A percentile compares a stretch with the other conserved stretches of the same genome.
Conservation (phyloP, 768 basidiomycete species). For the Hypsizygus marmoreus region DNA sequence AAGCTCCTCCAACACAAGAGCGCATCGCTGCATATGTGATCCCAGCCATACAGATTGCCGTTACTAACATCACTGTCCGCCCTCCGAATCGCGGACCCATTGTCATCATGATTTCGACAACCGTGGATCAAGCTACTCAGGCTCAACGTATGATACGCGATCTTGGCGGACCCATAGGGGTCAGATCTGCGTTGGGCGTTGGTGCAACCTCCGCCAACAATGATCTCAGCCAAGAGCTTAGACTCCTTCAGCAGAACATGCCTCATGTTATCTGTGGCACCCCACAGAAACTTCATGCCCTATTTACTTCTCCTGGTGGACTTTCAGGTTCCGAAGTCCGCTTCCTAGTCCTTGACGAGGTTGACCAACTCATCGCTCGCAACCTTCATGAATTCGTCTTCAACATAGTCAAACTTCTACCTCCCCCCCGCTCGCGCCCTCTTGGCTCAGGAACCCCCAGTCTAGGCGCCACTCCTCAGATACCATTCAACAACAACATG, state of each 20-base stretch:
- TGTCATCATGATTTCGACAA: slow-evolving; percentile 95
- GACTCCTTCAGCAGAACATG: slow-evolving; percentile 85
- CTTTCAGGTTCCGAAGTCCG: slow-evolving; percentile 83
- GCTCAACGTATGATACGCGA: slow-evolving; percentile 95
- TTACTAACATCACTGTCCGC: slow-evolving; percentile 59
- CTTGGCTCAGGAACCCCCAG: slow-evolving; percentile 46
- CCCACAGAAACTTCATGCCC: slow-evolving; percentile 91
- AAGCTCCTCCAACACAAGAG: slow-evolving; percentile 98
- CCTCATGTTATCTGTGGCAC: slow-evolving; percentile 97
- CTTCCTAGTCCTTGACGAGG: slow-evolving; percentile 95
- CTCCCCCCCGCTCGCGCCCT: slow-evolving; percentile 79
- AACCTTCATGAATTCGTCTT: slow-evolving; percentile 96
- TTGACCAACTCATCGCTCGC: slow-evolving; percentile 96
- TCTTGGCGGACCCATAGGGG: slow-evolving; percentile 89
- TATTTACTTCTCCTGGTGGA: slow-evolving; percentile 81
- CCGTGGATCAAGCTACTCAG: slow-evolving; percentile 98
- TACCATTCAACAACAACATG: slow-evolving; percentile 48
- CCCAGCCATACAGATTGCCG: slow-evolving; percentile 82
- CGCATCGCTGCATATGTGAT: slow-evolving; percentile 97
- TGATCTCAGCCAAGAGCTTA: slow-evolving; percentile 75
- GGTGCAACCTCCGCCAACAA: slow-evolving; percentile 67
- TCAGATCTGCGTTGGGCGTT: slow-evolving; percentile 87
- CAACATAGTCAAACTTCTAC: slow-evolving; percentile 89
- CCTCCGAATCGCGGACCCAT: slow-evolving; percentile 76
- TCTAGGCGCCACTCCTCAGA: slow-evolving; percentile 31